A percentile compares a stretch with the other conserved stretches of the same genome.
Evolutionary conservation across 1,139 yeast species (phyloP).

Genomic region (Hyphopichia khmerensis): DNA sequence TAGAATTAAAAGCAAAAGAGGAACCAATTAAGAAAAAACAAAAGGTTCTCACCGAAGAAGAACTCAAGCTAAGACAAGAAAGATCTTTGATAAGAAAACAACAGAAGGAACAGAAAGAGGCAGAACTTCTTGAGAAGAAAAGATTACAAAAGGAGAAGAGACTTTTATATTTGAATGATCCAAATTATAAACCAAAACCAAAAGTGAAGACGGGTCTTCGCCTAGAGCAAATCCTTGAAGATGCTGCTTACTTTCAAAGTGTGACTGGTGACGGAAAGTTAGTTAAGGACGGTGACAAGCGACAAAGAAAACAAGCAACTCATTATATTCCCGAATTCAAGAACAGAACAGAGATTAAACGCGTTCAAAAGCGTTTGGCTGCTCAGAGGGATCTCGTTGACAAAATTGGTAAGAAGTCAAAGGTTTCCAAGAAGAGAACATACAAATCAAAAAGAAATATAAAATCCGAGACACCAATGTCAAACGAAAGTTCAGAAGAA

Average conservation of each 20-base stretch:
- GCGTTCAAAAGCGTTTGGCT: slow-evolving; percentile 1
- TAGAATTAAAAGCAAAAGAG: slow-evolving; percentile 4
- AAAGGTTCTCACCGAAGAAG: slow-evolving; percentile 11
- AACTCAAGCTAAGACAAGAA: slow-evolving; percentile 6
- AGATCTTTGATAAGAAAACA: neutral
- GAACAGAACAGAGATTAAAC: slow-evolving; percentile 9
- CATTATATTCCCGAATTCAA: slow-evolving; percentile 25
- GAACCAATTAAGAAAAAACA: slow-evolving; percentile 3
- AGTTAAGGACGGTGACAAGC: slow-evolving; percentile 32
- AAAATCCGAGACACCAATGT: slow-evolving; percentile 4
- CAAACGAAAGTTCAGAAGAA: slow-evolving; percentile 6
- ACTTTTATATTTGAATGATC: neutral
- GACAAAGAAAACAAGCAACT: slow-evolving; percentile 28
- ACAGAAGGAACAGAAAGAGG: slow-evolving; percentile 1
- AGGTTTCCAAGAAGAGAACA: slow-evolving; percentile 9
- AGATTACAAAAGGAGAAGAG: slow-evolving; percentile 6
- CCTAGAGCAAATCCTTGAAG: slow-evolving; percentile 17
- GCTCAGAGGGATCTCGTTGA: slow-evolving; percentile 5
- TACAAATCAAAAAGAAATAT: slow-evolving; percentile 9
- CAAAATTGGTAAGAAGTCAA: slow-evolving; percentile 5
- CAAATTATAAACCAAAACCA: slow-evolving; percentile 4
- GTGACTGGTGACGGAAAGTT: slow-evolving; percentile 35
- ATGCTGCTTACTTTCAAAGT: slow-evolving; percentile 38
- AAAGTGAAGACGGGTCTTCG: neutral
- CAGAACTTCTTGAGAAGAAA: slow-evolving; percentile 6